Conservation (phyloP, 139 green algal genomes). For the Chlorella sorokiniana region DNA sequence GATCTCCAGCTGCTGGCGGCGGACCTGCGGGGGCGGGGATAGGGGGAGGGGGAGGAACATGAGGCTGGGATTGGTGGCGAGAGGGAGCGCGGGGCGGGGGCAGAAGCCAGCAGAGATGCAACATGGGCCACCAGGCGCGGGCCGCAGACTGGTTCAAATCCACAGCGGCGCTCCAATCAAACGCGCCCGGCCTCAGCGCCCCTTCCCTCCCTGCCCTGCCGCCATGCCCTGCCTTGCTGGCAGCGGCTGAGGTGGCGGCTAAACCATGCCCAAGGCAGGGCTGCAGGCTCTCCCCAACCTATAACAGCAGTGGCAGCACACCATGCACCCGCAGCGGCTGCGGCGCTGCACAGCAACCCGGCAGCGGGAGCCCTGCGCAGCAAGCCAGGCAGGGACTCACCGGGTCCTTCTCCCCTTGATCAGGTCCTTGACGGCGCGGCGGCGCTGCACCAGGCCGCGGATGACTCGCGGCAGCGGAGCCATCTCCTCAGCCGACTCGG, state of each 20-base stretch:
- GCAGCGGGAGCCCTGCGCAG: too few relatives aligned
- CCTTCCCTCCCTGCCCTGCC: too few relatives aligned
- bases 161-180: too few relatives aligned
- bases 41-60: background rate
- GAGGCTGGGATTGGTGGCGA: background rate
- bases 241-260: too few relatives aligned
- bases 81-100: background rate
- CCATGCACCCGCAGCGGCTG: background rate
- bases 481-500: conserved; percentile 43
- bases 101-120: too few relatives aligned
- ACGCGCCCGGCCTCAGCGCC: too few relatives aligned
- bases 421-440: conserved; percentile 82
- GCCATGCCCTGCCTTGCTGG: too few relatives aligned
- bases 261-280: too few relatives aligned
- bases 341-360: background rate
- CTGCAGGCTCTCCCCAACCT: too few relatives aligned
- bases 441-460: conserved; percentile 73
- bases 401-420: conserved; percentile 80
- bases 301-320: too few relatives aligned
- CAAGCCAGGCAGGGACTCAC: conserved; percentile 4
- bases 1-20: conserved; percentile 88
- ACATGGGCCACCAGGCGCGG: too few relatives aligned
- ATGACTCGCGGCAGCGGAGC: conserved; percentile 72
- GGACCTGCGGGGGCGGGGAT: conserved; percentile 22
- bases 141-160: too few relatives aligned